Base-by-base conservation (phyloP, 331 rosid genomes). In the Quercus tomentella region DNA sequence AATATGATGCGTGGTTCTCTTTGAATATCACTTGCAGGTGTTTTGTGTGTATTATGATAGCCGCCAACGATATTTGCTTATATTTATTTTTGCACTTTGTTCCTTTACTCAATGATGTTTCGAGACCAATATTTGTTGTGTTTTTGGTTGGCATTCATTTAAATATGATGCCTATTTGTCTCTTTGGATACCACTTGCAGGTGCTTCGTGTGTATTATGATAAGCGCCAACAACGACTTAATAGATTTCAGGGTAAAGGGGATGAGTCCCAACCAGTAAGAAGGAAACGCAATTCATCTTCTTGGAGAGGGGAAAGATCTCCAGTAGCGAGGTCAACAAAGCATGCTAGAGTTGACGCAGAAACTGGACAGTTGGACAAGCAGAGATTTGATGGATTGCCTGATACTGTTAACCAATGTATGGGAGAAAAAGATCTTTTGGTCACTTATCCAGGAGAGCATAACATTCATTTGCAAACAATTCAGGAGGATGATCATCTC, bases 171-270 rank as follows among this genome's bases (percentile, higher is more conserved):
- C 25, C 17, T 35, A 6, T 67, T 78, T 45, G 26, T 22, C 31
- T 65, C 81, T 16, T 55, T 67, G 25, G 72, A 54, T 83, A 65
- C 56, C 76, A 82, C 75, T 82, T 77, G 73, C 86, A 95, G 99
- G 99, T 95, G 81, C 96, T 90, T 79, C 92, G 96, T n/a, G 86
- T 87, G 77, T 91, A 79, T 83, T 80, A 80, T 76, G 89, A 89
- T 72, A 93, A 83, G 85, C 88, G 89, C 41, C 94, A 86, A n/a
- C 85, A 71, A 69, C 88, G 84, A 58, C 86, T 87, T 49, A 83
- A 85, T 71, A 87, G 84, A 56, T 82, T 74, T 52, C 82, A 86
- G 56, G 90, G 78, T 82, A 83, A 82, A 7, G 74, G 63, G 15
- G 82, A 75, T 70, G 91, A 74, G 70, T 70, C 81, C 74, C 81